Evolutionary conservation across 1,139 yeast genomes (phyloP).

Genomic region (Oligophagozyma castellii): DNA sequence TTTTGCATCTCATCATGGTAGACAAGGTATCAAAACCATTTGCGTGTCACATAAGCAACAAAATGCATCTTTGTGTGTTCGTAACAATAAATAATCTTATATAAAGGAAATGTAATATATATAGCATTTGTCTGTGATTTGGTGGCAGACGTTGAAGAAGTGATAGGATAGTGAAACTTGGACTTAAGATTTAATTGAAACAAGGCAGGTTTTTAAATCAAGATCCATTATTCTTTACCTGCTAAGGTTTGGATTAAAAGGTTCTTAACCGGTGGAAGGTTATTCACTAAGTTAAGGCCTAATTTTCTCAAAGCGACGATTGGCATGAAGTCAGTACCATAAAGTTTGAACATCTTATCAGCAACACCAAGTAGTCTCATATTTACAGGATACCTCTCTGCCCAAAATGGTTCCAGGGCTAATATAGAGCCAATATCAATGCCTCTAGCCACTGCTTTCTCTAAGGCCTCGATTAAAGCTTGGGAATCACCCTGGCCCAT

Average conservation of each 20-base stretch:
- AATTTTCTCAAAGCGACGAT: constrained; percentile 59
- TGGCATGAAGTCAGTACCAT: constrained; percentile 62
- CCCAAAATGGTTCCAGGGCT: constrained; percentile 76
- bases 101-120: too few relatives aligned
- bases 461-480: constrained; percentile 53
- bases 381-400: constrained; percentile 66
- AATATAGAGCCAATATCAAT: constrained; percentile 69
- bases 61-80: too few relatives aligned
- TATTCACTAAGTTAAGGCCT: constrained; percentile 61
- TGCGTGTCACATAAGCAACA: too few relatives aligned
- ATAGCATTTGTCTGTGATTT: too few relatives aligned
- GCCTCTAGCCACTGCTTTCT: constrained; percentile 60
- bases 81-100: too few relatives aligned
- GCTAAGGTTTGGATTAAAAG: constrained; percentile 31
- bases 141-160: too few relatives aligned
- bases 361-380: constrained; percentile 76
- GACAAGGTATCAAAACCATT: neutral
- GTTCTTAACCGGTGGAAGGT: constrained; percentile 47
- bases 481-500: constrained; percentile 97
- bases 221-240: constrained; percentile 3
- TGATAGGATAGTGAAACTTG: too few relatives aligned
- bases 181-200: too few relatives aligned
- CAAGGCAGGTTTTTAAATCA: too few relatives aligned
- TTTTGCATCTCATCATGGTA: too few relatives aligned
- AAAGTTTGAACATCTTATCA: constrained; percentile 82